Conservation (phyloP, 169 alveolate species). For the Plasmodium vinckei region DNA sequence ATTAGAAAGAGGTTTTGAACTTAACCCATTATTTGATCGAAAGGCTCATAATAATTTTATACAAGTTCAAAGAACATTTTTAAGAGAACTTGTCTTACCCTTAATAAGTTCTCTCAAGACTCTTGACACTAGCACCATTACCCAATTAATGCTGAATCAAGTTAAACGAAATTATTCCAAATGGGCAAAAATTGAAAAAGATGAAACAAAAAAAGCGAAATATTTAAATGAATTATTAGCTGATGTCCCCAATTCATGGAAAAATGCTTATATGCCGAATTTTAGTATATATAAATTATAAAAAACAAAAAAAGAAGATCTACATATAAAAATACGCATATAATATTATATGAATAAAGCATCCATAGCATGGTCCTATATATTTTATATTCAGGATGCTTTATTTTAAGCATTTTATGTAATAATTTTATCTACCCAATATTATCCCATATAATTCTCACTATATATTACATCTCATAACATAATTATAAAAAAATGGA, state of each 20-base stretch:
- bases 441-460: no score
- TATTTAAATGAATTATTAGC: slow-evolving; percentile 40
- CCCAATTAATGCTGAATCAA: slow-evolving; percentile 47
- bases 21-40: slow-evolving; percentile 95
- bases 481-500: no score
- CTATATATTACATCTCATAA: no score
- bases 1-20: slow-evolving; percentile 90
- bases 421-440: no score
- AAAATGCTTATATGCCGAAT: slow-evolving; percentile 25
- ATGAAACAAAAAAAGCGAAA: slow-evolving; percentile 23
- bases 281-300: slow-evolving; percentile 31
- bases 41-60: slow-evolving; percentile 92
- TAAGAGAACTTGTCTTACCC: slow-evolving; percentile 78
- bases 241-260: slow-evolving; percentile 63
- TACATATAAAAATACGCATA: no score
- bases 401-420: no score
- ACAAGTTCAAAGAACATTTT: slow-evolving; percentile 93
- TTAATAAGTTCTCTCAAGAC: slow-evolving; percentile 48
- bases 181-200: slow-evolving; percentile 72
- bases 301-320: not conserved
- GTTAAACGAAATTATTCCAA: slow-evolving; percentile 70
- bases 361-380: no score
- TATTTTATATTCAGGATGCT: no score
- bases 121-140: slow-evolving; percentile 48
- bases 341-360: no score